phyloP scores from a whole-genome alignment of 257 asterid species.

The Penstemon barbatus region DNA sequence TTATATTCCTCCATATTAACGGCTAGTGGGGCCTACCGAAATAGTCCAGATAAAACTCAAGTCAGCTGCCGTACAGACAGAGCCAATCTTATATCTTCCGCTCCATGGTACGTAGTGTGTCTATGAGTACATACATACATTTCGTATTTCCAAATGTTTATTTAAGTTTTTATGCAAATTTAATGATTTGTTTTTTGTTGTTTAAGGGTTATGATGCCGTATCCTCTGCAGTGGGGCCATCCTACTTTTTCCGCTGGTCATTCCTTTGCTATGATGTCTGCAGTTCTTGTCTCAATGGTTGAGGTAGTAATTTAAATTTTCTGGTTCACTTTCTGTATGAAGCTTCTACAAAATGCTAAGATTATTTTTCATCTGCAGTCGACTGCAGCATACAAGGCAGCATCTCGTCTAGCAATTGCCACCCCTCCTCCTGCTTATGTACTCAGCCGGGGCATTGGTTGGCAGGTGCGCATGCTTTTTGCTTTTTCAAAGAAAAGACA shows the following conservation, averaged over 20 bases:
- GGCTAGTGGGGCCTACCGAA: conserved; percentile 87
- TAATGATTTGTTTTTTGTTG: conserved; percentile 20
- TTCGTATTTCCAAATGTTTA: not conserved
- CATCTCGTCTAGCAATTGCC: conserved; percentile 98
- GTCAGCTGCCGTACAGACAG: conserved; percentile 82
- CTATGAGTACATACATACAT: conserved; percentile 2
- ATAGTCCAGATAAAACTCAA: conserved; percentile 57
- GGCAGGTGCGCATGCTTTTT: conserved; percentile 65
- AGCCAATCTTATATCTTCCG: conserved; percentile 81
- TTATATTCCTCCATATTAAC: conserved; percentile 79
- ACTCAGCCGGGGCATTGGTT: conserved; percentile 97
- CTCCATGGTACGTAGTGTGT: conserved; percentile 70
- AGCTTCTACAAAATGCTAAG: not conserved
- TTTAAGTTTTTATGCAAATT: not conserved
- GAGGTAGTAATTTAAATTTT: conserved; percentile 54
- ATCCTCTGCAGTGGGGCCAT: conserved; percentile 98
- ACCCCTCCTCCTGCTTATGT: conserved; percentile 99
- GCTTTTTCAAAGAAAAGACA: not conserved
- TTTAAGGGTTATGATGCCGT: conserved; percentile 89
- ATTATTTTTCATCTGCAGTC: conserved; percentile 55
- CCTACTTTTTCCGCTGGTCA: conserved; percentile 96
- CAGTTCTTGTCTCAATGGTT: conserved; percentile 97
- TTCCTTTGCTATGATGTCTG: conserved; percentile 94
- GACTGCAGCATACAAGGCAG: conserved; percentile 92
- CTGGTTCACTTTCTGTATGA: conserved; percentile 10